Evolutionary conservation across 2,329 filamentous ascomycete genomes (phyloP), one percentile per base, ranked within the genome.

Genomic region (Madurella mycetomatis): DNA sequence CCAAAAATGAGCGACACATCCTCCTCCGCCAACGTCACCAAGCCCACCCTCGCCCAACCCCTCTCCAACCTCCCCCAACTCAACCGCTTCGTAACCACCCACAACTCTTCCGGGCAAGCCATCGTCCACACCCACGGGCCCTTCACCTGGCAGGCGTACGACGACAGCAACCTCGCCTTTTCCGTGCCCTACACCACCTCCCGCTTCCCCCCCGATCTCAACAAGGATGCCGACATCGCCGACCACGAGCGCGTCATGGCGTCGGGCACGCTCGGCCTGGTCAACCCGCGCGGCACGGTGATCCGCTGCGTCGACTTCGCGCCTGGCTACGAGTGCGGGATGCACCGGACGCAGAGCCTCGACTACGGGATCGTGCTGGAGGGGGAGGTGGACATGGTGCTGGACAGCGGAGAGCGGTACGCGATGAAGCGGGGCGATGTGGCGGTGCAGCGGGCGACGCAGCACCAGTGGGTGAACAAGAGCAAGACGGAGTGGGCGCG

Each of bases 301-400:
- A 69, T 71, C 12, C 72, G 75, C 1, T 67, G 72, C 46, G 74
- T 78, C 13, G 76, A 79, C 60, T 76, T 79, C 54, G 69, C 71
- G 0, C 76, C 76, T 0, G 70, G 69, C 2, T 69, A 70, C 45
- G 63, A 64, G 13, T 70, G 68, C 39, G 62, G 70, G 5, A 74
- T 78, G 68, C 77, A 79, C 54, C 70, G 76, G 11, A 78, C 77
- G 0, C 69, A 73, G 57, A 75, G 70, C 47, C 64, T 79, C 5
- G 77, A 79, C 55, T 78, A 74, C 50, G 77, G 75, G 1, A 69
- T 78, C 43, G 72, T 79, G 13, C 59, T 79, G 9, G 75, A 79
- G 57, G 77, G 77, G 0, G 65, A 71, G 58, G 62, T 79, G 18
- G 75, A 78, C 56, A 69, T 78, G 70, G 56, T 73, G 18, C 62